These are phyloP conservation scores for Elongisporangium anandrum DNA, from an alignment of 352 stramenopile genomes.

Conservation along the genomic window DNA sequence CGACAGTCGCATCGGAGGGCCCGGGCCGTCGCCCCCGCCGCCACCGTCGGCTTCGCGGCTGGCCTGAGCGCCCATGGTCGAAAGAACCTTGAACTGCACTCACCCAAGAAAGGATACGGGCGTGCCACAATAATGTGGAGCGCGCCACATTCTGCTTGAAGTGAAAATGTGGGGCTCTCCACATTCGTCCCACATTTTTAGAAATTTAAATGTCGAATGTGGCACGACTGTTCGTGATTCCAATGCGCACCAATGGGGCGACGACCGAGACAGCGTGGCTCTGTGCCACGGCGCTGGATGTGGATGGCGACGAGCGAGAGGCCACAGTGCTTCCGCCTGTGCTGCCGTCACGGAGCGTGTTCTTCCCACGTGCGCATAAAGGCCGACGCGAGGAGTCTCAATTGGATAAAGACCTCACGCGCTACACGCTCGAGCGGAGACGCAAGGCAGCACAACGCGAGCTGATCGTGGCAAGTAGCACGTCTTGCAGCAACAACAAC, in stretches of 20 bases:
- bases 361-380: not conserved
- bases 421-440: slow-evolving; percentile 34
- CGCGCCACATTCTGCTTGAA: not conserved
- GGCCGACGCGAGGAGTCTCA: slow-evolving; percentile 16
- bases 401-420: slow-evolving; percentile 46
- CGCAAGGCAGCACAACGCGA: slow-evolving; percentile 1
- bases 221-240: slow-evolving; percentile 28
- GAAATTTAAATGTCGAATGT: too few species aligned
- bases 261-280: slow-evolving; percentile 56
- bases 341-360: not conserved
- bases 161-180: slow-evolving; percentile 4
- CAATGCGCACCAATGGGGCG: slow-evolving; percentile 20
- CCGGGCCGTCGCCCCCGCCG: not conserved
- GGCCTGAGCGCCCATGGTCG: not conserved
- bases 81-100: not conserved
- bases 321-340: slow-evolving; percentile 10
- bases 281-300: slow-evolving; percentile 44
- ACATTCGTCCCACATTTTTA: not conserved
- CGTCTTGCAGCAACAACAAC: slow-evolving; percentile 7
- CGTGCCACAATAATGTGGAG: not conserved
- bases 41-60: not conserved
- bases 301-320: slow-evolving; percentile 48
- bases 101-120: not conserved
- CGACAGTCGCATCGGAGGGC: slow-evolving; percentile 1
- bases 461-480: too few species aligned